Evolutionary conservation across 306 rosid genomes (phyloP).

Genomic region (Ormosia semicastrata): DNA sequence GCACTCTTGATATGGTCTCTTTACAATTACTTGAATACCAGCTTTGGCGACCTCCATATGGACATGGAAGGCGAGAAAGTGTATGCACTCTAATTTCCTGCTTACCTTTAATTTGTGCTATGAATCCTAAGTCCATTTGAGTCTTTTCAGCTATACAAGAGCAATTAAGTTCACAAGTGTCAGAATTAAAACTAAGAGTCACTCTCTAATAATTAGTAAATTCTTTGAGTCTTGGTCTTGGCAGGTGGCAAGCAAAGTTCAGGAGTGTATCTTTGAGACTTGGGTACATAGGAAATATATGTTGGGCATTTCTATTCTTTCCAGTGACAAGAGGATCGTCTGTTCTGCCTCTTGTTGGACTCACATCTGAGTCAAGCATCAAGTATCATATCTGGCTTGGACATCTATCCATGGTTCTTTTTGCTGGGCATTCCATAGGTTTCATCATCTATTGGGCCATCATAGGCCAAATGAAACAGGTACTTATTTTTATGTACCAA

Average conservation of each 20-base stretch:
- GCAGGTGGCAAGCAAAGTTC: slow-evolving; percentile 71
- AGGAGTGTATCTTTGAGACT: slow-evolving; percentile 64
- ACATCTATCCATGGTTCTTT: slow-evolving; percentile 59
- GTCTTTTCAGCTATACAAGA: too few relatives aligned
- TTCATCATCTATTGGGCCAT: slow-evolving; percentile 64
- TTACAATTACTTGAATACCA: slow-evolving; percentile 52
- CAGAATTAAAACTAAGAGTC: too few relatives aligned
- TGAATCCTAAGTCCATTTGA: too few relatives aligned
- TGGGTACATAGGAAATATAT: slow-evolving; percentile 66
- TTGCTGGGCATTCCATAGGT: slow-evolving; percentile 53
- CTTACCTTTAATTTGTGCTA: too few relatives aligned
- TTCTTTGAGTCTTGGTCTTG: background rate
- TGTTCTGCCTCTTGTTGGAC: slow-evolving; percentile 55
- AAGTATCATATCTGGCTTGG: slow-evolving; percentile 80
- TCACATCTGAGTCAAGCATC: slow-evolving; percentile 67
- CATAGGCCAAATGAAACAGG: slow-evolving; percentile 55
- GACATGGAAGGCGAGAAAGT: slow-evolving; percentile 39
- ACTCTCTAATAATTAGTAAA: too few relatives aligned
- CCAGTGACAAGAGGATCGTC: slow-evolving; percentile 72
- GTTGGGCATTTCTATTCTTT: slow-evolving; percentile 83
- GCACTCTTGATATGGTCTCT: slow-evolving; percentile 70
- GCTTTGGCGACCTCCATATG: slow-evolving; percentile 55
- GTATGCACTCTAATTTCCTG: background rate
- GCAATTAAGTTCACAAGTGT: too few relatives aligned
- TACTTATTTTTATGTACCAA: background rate